A percentile compares a stretch with the other conserved stretches of the same genome.
Conservation (phyloP, 2,329 filamentous ascomycete species). For the Setomelanomma holmii region DNA sequence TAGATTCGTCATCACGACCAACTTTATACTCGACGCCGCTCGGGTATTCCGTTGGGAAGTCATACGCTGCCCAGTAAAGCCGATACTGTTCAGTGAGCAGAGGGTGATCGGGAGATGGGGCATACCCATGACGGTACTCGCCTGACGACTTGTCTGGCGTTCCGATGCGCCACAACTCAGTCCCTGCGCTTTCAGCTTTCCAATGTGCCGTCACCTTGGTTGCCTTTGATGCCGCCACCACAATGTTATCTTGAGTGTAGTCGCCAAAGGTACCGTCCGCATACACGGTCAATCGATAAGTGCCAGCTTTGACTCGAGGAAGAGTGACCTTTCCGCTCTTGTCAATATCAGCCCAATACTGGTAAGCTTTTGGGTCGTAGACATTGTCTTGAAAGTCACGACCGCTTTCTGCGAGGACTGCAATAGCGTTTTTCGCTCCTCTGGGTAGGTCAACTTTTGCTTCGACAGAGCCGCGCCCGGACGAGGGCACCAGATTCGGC, state of each 20-base stretch:
- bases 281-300: slow-evolving; percentile 68
- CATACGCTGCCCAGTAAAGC: slow-evolving; percentile 67
- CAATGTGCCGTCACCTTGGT: slow-evolving; percentile 52
- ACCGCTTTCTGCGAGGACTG: slow-evolving; percentile 60
- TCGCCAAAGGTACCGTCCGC: slow-evolving; percentile 68
- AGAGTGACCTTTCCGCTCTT: slow-evolving; percentile 60
- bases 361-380: slow-evolving; percentile 60
- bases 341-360: slow-evolving; percentile 64
- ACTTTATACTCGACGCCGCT: slow-evolving; percentile 65
- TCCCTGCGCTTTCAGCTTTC: slow-evolving; percentile 62
- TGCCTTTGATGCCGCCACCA: slow-evolving; percentile 52
- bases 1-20: slow-evolving; percentile 57
- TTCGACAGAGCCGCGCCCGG: slow-evolving; percentile 58
- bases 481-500: slow-evolving; percentile 64
- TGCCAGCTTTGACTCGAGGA: slow-evolving; percentile 62
- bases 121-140: slow-evolving; percentile 66
- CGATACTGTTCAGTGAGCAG: slow-evolving; percentile 63
- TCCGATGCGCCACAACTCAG: slow-evolving; percentile 67
- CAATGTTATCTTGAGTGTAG: slow-evolving; percentile 61
- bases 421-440: slow-evolving; percentile 59
- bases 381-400: slow-evolving; percentile 67
- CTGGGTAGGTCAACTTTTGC: slow-evolving; percentile 60
- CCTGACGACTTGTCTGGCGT: slow-evolving; percentile 67
- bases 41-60: slow-evolving; percentile 66
- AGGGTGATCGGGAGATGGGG: slow-evolving; percentile 57